phyloP scores from a whole-genome alignment of 345 rosid genomes.

The Citrus unshiu region DNA sequence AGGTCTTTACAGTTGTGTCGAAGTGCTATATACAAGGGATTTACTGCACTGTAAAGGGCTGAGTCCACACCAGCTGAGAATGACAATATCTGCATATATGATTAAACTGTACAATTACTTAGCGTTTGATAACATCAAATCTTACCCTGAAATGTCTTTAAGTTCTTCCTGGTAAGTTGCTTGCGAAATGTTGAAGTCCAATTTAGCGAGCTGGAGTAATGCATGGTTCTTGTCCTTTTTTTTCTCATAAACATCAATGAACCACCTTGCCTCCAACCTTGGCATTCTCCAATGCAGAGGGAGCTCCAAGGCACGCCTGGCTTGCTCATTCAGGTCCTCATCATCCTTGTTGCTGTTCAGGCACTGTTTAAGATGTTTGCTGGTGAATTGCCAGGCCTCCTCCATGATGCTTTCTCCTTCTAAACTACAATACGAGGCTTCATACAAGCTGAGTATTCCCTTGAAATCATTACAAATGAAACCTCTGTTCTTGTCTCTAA shows the following conservation, averaged over 20 bases:
- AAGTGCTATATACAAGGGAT: too few relatives aligned
- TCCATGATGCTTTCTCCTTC: conserved; percentile 11
- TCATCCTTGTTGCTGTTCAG: neutral
- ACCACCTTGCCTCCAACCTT: conserved; percentile 18
- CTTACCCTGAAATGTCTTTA: conserved; percentile 12
- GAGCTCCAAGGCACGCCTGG: conserved; percentile 16
- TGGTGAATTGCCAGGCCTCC: conserved; percentile 9
- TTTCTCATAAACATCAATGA: conserved; percentile 9
- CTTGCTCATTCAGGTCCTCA: neutral
- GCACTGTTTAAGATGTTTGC: neutral
- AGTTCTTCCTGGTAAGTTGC: conserved; percentile 17
- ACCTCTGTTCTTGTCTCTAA: neutral
- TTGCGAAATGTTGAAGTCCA: conserved; percentile 23
- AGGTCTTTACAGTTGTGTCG: too few relatives aligned
- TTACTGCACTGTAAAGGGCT: too few relatives aligned
- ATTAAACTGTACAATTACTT: too few relatives aligned
- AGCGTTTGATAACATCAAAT: too few relatives aligned
- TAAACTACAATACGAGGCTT: conserved; percentile 3
- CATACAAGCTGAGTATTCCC: conserved; percentile 16
- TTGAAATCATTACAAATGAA: conserved; percentile 9
- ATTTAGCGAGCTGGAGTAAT: conserved; percentile 16
- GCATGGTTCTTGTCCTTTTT: neutral
- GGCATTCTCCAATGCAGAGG: conserved; percentile 12
- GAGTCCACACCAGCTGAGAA: too few relatives aligned
- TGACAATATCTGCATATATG: too few relatives aligned